phyloP scores from a whole-genome alignment of 805 yeast genomes.

The Yarrowia bubula region DNA sequence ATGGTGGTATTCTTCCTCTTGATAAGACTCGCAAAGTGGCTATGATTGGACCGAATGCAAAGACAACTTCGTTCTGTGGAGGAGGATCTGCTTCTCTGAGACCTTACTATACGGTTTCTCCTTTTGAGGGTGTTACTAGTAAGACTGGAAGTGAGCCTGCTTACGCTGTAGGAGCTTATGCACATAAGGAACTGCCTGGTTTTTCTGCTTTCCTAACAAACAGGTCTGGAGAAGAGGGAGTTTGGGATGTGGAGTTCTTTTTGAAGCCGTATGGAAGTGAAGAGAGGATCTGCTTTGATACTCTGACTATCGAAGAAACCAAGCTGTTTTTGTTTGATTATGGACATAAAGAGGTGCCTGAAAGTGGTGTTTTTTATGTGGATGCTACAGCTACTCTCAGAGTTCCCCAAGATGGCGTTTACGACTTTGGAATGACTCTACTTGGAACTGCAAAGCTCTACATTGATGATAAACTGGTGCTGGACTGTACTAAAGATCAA shows the following conservation, averaged over 20 bases:
- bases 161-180: neutral
- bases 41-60: conserved; percentile 62
- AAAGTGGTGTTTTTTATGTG: conserved; percentile 41
- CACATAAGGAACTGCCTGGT: conserved; percentile 41
- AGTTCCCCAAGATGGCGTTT: conserved; percentile 51
- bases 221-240: conserved; percentile 29
- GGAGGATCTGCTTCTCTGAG: conserved; percentile 61
- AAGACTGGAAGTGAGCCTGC: neutral
- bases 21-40: conserved; percentile 45
- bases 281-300: conserved; percentile 29
- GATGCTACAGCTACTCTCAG: conserved; percentile 46
- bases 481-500: conserved; percentile 58
- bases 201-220: conserved; percentile 34
- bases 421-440: conserved; percentile 52
- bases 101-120: conserved; percentile 46
- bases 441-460: conserved; percentile 57
- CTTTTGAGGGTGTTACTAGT: neutral
- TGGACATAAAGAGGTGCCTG: conserved; percentile 3
- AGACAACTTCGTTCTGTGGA: conserved; percentile 51
- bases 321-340: conserved; percentile 31
- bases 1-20: conserved; percentile 49
- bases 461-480: conserved; percentile 51
- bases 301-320: conserved; percentile 22
- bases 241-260: conserved; percentile 20
- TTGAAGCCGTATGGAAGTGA: conserved; percentile 3